Percentiles rank a stretch among this genome's conserved stretches.
Conservation (phyloP, 1,284 basidiomycete species). For the Cryptococcus sp. region DNA sequence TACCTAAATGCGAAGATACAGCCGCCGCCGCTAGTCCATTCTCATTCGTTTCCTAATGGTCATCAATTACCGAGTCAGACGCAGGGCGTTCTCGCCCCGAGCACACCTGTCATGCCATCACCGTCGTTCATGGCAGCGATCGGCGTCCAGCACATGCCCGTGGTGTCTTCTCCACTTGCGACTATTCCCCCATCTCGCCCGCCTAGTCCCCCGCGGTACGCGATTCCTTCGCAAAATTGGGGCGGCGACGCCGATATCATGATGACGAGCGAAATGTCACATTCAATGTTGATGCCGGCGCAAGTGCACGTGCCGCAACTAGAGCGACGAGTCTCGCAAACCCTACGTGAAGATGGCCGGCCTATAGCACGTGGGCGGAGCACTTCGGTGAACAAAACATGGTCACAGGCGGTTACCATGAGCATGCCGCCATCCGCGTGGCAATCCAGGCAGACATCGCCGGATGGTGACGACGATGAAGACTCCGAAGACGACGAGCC, state of each 20-base stretch:
- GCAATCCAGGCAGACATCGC: constrained; percentile 43
- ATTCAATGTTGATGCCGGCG: background rate
- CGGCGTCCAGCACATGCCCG: constrained; percentile 40
- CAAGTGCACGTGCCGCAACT: constrained; percentile 1
- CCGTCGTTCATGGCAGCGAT: constrained; percentile 32
- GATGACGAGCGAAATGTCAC: constrained; percentile 5
- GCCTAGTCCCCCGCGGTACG: constrained; percentile 34
- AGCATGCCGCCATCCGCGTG: constrained; percentile 48
- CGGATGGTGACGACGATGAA: constrained; percentile 39
- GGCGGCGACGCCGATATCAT: background rate
- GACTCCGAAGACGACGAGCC: constrained; percentile 45
- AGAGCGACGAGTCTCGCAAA: constrained; percentile 19
- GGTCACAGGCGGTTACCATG: constrained; percentile 11
- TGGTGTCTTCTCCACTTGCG: constrained; percentile 46
- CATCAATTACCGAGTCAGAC: constrained; percentile 48
- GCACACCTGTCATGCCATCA: constrained; percentile 33
- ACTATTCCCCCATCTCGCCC: constrained; percentile 42
- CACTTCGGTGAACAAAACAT: constrained; percentile 38
- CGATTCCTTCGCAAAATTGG: constrained; percentile 25
- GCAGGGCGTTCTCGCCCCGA: constrained; percentile 23
- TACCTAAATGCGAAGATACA: constrained; percentile 9
- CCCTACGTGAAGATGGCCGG: constrained; percentile 40
- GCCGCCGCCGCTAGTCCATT: constrained; percentile 47
- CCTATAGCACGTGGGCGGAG: constrained; percentile 43
- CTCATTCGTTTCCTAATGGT: constrained; percentile 53